Conservation (phyloP, 1,284 basidiomycete species). For the Marasmius oreades region DNA sequence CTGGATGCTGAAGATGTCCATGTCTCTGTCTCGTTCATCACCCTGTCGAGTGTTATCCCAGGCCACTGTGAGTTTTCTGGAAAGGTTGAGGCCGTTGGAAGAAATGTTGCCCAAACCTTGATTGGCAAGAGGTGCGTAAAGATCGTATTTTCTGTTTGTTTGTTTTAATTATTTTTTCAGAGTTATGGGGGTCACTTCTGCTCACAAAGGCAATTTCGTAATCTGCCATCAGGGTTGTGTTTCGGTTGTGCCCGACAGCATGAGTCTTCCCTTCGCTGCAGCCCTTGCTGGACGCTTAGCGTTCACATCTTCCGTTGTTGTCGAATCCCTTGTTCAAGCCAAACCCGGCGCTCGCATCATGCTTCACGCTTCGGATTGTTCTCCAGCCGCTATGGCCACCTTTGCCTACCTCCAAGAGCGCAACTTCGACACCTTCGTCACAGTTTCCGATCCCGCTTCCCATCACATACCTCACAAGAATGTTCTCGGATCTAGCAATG, state of each 20-base stretch:
- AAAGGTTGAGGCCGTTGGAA: neutral
- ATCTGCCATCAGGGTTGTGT: neutral
- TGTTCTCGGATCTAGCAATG: neutral
- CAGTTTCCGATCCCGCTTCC: neutral
- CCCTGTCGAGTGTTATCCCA: conserved; percentile 11
- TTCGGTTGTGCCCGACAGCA: neutral
- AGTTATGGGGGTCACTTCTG: neutral
- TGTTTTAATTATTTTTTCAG: neutral
- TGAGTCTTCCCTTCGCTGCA: neutral
- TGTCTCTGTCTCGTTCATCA: conserved; percentile 11
- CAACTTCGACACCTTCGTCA: conserved; percentile 1
- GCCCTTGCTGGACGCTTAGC: conserved; percentile 2
- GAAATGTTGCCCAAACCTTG: neutral
- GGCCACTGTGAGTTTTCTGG: conserved; percentile 9
- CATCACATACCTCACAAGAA: neutral
- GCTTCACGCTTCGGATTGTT: neutral
- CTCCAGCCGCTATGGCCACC: conserved; percentile 1
- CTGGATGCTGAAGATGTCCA: conserved; percentile 16
- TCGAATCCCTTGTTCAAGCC: neutral
- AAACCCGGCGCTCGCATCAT: neutral
- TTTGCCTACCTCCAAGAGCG: neutral
- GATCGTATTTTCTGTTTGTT: neutral
- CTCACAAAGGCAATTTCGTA: neutral
- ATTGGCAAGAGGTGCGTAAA: neutral
- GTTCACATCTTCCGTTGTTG: conserved; percentile 3